Evolutionary conservation across 2,329 filamentous ascomycete species (phyloP).

Genomic region (Teratosphaeria destructans): DNA sequence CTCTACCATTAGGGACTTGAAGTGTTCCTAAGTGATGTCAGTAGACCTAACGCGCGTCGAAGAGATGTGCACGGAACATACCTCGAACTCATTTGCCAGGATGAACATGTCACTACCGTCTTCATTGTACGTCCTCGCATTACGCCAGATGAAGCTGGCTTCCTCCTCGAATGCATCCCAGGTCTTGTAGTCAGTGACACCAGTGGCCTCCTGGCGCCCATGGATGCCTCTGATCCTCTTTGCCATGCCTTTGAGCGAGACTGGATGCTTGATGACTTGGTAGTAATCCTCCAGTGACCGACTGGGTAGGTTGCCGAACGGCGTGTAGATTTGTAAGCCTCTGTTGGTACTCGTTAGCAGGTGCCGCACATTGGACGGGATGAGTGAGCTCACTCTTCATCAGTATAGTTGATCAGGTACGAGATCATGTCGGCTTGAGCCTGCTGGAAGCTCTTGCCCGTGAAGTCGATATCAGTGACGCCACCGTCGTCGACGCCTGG

Average conservation of each 20-base stretch:
- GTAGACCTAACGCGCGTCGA: not conserved
- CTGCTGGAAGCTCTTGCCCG: conserved; percentile 67
- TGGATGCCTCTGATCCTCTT: conserved; percentile 66
- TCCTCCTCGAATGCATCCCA: conserved; percentile 78
- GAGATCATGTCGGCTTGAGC: conserved; percentile 78
- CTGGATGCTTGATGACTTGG: conserved; percentile 66
- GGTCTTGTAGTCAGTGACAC: conserved; percentile 60
- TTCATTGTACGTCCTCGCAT: conserved; percentile 83
- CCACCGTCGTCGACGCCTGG: conserved; percentile 7
- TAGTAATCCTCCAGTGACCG: conserved; percentile 77
- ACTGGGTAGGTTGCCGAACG: conserved; percentile 69
- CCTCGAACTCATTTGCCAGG: conserved; percentile 70
- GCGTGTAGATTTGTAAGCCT: conserved; percentile 59
- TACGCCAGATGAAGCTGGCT: conserved; percentile 72
- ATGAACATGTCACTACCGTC: conserved; percentile 77
- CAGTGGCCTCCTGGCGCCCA: conserved; percentile 52
- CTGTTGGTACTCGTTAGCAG: conserved; percentile 18
- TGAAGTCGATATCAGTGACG: conserved; percentile 41
- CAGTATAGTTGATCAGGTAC: conserved; percentile 57
- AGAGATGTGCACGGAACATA: conserved; percentile 28
- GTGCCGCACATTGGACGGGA: not conserved
- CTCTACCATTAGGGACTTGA: conserved; percentile 56
- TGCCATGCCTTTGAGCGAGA: conserved; percentile 67
- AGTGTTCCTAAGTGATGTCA: conserved; percentile 47
- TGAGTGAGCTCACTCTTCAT: conserved; percentile 47